Conservation (phyloP, 306 rosid species). For the Inga laurina region DNA sequence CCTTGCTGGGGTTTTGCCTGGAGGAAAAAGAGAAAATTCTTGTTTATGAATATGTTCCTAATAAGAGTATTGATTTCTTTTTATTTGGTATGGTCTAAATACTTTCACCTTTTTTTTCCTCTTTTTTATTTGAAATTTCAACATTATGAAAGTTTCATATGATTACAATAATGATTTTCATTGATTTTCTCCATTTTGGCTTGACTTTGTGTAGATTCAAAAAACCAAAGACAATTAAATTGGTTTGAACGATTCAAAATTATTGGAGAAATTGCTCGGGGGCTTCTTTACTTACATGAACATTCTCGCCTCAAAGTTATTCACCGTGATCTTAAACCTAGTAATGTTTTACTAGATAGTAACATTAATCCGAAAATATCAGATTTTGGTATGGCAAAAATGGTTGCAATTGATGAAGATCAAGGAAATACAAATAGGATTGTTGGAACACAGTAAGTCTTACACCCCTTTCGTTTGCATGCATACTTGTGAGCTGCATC, state of each 20-base stretch:
- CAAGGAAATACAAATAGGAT: slow-evolving; percentile 35
- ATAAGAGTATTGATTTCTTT: slow-evolving; percentile 29
- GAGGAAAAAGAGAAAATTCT: slow-evolving; percentile 34
- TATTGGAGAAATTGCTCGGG: slow-evolving; percentile 39
- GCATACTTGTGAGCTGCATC: no score
- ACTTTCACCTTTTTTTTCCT: not conserved
- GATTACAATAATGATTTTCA: no score
- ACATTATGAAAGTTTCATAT: not conserved
- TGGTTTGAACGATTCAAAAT: slow-evolving; percentile 41
- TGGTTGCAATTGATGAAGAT: slow-evolving; percentile 33
- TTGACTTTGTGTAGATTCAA: not conserved
- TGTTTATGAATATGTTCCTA: slow-evolving; percentile 32
- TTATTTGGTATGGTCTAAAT: slow-evolving; percentile 20
- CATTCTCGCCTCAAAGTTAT: slow-evolving; percentile 53
- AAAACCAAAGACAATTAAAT: slow-evolving; percentile 2
- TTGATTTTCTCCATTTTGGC: not conserved
- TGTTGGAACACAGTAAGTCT: slow-evolving; percentile 63
- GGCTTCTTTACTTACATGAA: slow-evolving; percentile 55
- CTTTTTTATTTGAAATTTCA: no score
- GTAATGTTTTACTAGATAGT: slow-evolving; percentile 47
- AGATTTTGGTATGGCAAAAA: slow-evolving; percentile 59
- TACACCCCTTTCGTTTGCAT: not conserved
- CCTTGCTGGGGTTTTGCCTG: slow-evolving; percentile 3
- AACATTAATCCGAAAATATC: slow-evolving; percentile 52
- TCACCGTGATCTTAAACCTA: slow-evolving; percentile 56